These are phyloP conservation scores for Omphalotus olearius DNA, from an alignment of 1,284 basidiomycete species.

Conservation along the genomic window DNA sequence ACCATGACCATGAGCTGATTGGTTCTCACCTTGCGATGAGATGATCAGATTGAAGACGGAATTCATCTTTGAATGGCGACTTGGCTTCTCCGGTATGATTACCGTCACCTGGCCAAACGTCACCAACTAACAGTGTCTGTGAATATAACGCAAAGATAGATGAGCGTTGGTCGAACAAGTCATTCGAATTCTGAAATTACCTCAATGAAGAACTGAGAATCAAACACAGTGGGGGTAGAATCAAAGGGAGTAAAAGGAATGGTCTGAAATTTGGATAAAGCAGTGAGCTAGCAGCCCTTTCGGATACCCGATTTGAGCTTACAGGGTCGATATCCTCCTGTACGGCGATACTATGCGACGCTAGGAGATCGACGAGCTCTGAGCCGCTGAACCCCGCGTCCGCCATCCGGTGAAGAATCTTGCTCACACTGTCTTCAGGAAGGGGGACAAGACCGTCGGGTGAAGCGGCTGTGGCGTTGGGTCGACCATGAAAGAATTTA, in stretches of 20 bases:
- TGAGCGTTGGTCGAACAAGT: too few relatives aligned
- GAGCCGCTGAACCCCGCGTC: not conserved
- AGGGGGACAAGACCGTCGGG: not conserved
- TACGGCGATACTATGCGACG: constrained; percentile 1
- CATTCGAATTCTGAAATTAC: constrained; percentile 11
- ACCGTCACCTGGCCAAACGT: constrained; percentile 14
- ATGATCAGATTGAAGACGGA: constrained; percentile 27
- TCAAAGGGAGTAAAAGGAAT: constrained; percentile 28
- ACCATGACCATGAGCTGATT: not conserved
- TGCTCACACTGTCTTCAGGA: not conserved
- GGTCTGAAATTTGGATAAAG: not conserved
- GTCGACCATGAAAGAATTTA: not conserved
- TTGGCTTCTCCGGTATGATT: constrained; percentile 19
- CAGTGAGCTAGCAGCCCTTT: not conserved
- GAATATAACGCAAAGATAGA: not conserved
- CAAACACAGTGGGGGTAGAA: constrained; percentile 24
- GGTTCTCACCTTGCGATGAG: constrained; percentile 19
- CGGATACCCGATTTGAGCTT: not conserved
- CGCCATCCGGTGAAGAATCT: not conserved
- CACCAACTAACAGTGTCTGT: constrained; percentile 15
- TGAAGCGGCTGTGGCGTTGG: not conserved
- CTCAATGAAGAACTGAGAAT: constrained; percentile 29
- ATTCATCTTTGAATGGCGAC: constrained; percentile 23
- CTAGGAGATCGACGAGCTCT: not conserved
- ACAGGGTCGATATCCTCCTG: constrained; percentile 1